These are phyloP conservation scores for Mortierella sp. DNA, from an alignment of 371 early-diverging fungal genomes.

Conservation along the genomic window DNA sequence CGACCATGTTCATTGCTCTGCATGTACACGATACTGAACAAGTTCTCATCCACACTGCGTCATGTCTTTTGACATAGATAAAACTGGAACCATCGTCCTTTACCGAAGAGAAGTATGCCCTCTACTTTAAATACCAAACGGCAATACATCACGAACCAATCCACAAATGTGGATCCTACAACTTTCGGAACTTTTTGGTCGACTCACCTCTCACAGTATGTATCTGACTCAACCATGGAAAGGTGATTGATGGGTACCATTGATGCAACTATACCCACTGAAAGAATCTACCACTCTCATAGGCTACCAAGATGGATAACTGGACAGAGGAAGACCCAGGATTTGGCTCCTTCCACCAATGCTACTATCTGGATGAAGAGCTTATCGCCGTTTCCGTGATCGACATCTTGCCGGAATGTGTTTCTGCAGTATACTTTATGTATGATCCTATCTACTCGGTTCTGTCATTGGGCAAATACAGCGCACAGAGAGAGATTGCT, in stretches of 20 bases:
- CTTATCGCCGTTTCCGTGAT: conserved; percentile 90
- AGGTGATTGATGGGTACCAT: neutral
- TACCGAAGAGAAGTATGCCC: conserved; percentile 75
- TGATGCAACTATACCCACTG: neutral
- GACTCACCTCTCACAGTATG: conserved; percentile 75
- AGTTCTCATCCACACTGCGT: no score
- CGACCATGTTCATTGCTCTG: neutral
- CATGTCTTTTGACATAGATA: conserved; percentile 57
- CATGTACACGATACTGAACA: no score
- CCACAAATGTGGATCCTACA: conserved; percentile 57
- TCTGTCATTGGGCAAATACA: conserved; percentile 85
- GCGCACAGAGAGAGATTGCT: conserved; percentile 84
- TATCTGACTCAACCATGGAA: no score
- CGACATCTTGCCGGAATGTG: conserved; percentile 88
- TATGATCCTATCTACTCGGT: conserved; percentile 86
- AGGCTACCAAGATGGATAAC: conserved; percentile 26
- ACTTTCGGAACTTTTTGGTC: conserved; percentile 81
- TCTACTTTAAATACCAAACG: conserved; percentile 86
- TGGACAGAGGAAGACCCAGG: conserved; percentile 50
- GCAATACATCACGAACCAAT: conserved; percentile 81
- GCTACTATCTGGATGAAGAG: conserved; percentile 79
- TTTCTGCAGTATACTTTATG: conserved; percentile 94
- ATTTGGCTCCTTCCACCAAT: conserved; percentile 90
- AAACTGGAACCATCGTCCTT: conserved; percentile 72
- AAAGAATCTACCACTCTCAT: neutral